These are phyloP conservation scores for Medicago lupulina DNA, from an alignment of 306 rosid species.

Conservation along the genomic window DNA sequence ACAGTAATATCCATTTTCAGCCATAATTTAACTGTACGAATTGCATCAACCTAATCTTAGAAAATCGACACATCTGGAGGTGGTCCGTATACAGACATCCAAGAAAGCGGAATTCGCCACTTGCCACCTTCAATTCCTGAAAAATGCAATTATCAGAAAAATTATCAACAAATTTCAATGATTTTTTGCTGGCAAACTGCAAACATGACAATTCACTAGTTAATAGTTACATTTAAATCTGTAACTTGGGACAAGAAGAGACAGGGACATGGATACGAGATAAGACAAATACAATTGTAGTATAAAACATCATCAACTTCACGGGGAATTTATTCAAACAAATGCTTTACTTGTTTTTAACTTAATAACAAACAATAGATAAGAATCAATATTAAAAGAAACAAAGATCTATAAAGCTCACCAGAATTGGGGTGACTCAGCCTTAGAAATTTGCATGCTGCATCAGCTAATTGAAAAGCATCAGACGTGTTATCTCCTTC, in stretches of 20 bases:
- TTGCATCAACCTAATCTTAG: conserved; percentile 46
- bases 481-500: conserved; percentile 94
- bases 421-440: conserved; percentile 56
- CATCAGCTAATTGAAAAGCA: conserved; percentile 88
- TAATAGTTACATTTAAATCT: not conserved
- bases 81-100: conserved; percentile 86
- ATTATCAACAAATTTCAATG: not conserved
- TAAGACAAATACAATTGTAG: no score
- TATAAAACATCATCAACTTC: not conserved
- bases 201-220: conserved; percentile 9
- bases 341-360: conserved; percentile 6
- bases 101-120: conserved; percentile 81
- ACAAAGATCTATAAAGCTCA: conserved; percentile 45
- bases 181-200: conserved; percentile 2
- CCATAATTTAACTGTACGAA: conserved; percentile 11
- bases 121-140: conserved; percentile 58
- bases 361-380: conserved; percentile 20
- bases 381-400: conserved; percentile 5
- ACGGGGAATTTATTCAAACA: conserved; percentile 3
- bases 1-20: conserved; percentile 13
- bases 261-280: not conserved
- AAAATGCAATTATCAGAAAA: conserved; percentile 32
- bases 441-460: conserved; percentile 65
- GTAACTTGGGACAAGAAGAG: not conserved
- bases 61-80: conserved; percentile 82